phyloP scores from a whole-genome alignment of 2,329 filamentous ascomycete species.

The Fusarium sulawesiense region DNA sequence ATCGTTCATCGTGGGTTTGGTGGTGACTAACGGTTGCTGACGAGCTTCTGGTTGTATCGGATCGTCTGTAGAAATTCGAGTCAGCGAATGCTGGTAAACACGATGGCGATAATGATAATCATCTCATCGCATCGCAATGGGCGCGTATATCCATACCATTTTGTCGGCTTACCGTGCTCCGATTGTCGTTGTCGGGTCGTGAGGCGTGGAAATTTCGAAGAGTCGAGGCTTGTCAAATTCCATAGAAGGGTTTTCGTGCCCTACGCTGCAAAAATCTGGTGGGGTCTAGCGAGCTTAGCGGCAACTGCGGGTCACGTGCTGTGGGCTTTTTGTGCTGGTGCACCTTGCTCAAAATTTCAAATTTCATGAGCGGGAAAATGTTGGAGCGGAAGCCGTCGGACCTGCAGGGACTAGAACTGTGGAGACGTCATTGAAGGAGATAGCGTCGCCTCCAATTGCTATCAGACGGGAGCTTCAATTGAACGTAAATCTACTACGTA shows the following conservation, averaged over 20 bases:
- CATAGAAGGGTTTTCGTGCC: constrained; percentile 57
- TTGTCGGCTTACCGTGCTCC: constrained; percentile 62
- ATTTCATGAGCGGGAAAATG: constrained; percentile 20
- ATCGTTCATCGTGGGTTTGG: constrained; percentile 44
- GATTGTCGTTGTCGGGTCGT: constrained; percentile 56
- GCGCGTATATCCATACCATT: constrained; percentile 59
- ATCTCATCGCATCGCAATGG: constrained; percentile 37
- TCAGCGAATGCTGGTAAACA: constrained; percentile 44
- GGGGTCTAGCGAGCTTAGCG: constrained; percentile 43
- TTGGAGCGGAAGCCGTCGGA: constrained; percentile 5
- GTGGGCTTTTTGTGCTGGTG: not conserved
- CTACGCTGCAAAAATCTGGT: constrained; percentile 52
- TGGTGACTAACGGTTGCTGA: constrained; percentile 84
- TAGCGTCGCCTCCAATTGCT: not conserved
- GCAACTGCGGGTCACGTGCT: constrained; percentile 41
- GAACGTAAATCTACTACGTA: not conserved
- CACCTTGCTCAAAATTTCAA: not conserved
- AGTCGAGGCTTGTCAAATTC: constrained; percentile 56
- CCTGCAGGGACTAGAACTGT: not conserved
- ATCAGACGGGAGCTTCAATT: not conserved
- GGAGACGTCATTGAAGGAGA: not conserved
- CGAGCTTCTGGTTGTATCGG: constrained; percentile 99
- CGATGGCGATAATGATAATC: constrained; percentile 31
- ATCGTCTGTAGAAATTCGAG: constrained; percentile 74
- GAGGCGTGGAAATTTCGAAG: constrained; percentile 55